These are phyloP conservation scores for Trichosanthes truncata DNA, from an alignment of 306 rosid genomes.

Conservation along the genomic window DNA sequence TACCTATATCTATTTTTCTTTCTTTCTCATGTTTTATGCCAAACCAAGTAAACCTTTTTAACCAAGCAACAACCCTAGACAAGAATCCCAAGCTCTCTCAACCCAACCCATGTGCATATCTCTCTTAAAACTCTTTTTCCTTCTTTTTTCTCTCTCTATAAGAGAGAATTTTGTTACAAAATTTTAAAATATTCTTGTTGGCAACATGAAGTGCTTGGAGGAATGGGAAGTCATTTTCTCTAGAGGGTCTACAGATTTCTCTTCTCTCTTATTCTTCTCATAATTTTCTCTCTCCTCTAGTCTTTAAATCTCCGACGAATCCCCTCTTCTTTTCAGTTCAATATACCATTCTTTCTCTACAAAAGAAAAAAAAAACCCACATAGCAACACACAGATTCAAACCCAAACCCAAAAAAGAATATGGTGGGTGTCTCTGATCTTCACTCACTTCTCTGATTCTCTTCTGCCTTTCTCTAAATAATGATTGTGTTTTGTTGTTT, in stretches of 20 bases:
- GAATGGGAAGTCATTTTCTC: constrained; percentile 28
- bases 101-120: constrained; percentile 14
- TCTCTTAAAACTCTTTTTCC: neutral
- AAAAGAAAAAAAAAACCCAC: neutral
- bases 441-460: neutral
- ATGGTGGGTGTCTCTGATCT: constrained; percentile 27
- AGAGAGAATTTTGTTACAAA: neutral
- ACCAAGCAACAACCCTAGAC: neutral
- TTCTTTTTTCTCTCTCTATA: neutral
- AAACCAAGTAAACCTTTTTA: neutral
- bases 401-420: constrained; percentile 6
- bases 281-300: constrained; percentile 10
- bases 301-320: constrained; percentile 33
- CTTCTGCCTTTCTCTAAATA: neutral
- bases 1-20: neutral
- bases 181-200: neutral
- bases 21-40: neutral
- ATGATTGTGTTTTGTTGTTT: constrained; percentile 10
- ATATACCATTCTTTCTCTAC: neutral
- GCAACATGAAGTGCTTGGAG: constrained; percentile 5
- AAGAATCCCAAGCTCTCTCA: neutral
- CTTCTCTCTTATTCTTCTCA: neutral
- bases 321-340: constrained; percentile 18
- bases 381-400: constrained; percentile 16
- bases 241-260: constrained; percentile 26